phyloP scores from a whole-genome alignment of 352 stramenopile genomes.

The Phytophthora pistaciae region DNA sequence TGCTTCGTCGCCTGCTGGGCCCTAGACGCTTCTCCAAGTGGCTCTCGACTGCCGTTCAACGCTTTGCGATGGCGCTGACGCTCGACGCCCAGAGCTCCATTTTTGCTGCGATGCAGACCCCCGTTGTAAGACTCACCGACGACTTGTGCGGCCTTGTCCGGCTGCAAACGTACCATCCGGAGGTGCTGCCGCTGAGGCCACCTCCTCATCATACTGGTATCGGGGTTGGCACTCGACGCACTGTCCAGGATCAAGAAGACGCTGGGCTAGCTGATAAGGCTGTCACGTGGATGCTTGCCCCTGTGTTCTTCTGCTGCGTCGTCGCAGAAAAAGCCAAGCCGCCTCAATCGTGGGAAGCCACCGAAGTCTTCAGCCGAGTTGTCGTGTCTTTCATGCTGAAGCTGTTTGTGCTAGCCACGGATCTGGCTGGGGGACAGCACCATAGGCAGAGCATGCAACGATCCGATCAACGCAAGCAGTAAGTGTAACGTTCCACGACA shows the following conservation, averaged over 20 bases:
- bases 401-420: slow-evolving; percentile 31
- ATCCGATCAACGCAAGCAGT: slow-evolving; percentile 11
- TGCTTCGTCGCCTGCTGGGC: slow-evolving; percentile 11
- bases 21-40: slow-evolving; percentile 21
- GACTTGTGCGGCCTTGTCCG: not conserved
- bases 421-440: not conserved
- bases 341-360: slow-evolving; percentile 32
- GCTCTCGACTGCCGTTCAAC: slow-evolving; percentile 6
- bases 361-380: slow-evolving; percentile 48
- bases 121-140: slow-evolving; percentile 4
- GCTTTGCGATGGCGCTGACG: slow-evolving; percentile 13
- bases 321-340: slow-evolving; percentile 33
- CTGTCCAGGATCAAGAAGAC: slow-evolving; percentile 7
- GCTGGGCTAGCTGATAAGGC: slow-evolving; percentile 28
- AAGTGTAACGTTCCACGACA: not conserved
- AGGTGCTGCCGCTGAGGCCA: slow-evolving; percentile 10
- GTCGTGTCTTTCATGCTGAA: slow-evolving; percentile 58
- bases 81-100: slow-evolving; percentile 4
- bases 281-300: slow-evolving; percentile 45
- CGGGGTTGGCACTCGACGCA: not conserved
- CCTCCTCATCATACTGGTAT: not conserved
- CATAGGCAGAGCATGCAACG: not conserved
- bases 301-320: slow-evolving; percentile 59
- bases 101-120: slow-evolving; percentile 1
- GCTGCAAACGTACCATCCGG: slow-evolving; percentile 6